Conservation (phyloP, 768 basidiomycete species). For the Porphyrellus cyaneotinctus region DNA sequence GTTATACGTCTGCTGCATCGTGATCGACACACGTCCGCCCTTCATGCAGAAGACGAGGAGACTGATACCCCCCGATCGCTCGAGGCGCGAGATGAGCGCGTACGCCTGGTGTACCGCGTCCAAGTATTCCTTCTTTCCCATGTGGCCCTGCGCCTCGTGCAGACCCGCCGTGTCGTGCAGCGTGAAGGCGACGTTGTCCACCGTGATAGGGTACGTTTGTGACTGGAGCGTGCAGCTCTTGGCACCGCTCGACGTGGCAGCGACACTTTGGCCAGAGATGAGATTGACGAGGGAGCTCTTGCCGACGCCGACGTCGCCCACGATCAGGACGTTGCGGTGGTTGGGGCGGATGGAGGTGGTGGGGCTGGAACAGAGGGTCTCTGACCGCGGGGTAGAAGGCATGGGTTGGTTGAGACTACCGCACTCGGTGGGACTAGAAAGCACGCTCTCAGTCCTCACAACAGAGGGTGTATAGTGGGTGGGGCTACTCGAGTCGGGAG, state of each 20-base stretch:
- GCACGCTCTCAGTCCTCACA: constrained; percentile 12
- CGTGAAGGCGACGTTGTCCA: constrained; percentile 18
- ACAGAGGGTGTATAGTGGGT: not conserved
- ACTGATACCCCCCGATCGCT: constrained; percentile 22
- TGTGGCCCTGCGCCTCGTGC: constrained; percentile 25
- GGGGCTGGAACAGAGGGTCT: constrained; percentile 15
- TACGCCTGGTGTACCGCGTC: constrained; percentile 29
- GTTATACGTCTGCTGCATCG: constrained; percentile 28
- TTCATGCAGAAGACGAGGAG: constrained; percentile 32
- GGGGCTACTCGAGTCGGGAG: not conserved
- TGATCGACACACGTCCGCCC: constrained; percentile 22
- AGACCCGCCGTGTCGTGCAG: constrained; percentile 28
- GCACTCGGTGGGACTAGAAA: constrained; percentile 7
- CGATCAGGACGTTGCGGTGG: constrained; percentile 26
- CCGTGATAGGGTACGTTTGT: constrained; percentile 16
- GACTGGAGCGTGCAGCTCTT: constrained; percentile 36
- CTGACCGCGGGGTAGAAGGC: constrained; percentile 6
- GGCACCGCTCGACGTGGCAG: constrained; percentile 28
- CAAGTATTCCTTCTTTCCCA: constrained; percentile 22
- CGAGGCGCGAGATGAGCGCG: constrained; percentile 33
- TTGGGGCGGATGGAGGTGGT: constrained; percentile 2
- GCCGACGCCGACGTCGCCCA: constrained; percentile 29
- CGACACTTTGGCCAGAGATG: constrained; percentile 25
- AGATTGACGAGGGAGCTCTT: constrained; percentile 44
- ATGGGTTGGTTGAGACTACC: not conserved